Evolutionary conservation across 1,139 yeast species (phyloP).

Genomic region (Protomyces gravidus): DNA sequence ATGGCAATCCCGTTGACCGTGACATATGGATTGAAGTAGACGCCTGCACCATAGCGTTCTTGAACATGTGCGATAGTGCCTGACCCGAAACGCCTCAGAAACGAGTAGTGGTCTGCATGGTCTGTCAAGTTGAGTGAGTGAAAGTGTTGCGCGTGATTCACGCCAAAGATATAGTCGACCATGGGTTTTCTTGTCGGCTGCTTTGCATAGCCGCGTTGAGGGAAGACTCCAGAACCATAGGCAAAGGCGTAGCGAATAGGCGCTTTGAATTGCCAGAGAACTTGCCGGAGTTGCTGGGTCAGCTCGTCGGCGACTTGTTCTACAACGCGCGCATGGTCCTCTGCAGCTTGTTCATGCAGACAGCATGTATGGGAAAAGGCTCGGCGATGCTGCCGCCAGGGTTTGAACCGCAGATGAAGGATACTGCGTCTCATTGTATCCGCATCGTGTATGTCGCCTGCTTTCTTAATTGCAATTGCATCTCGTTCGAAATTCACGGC

Average conservation of each 20-base stretch:
- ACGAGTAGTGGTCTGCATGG: slow-evolving; percentile 71
- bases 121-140: slow-evolving; percentile 66
- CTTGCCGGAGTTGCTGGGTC: slow-evolving; percentile 49
- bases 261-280: slow-evolving; percentile 58
- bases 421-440: background rate
- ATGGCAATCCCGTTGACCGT: slow-evolving; percentile 56
- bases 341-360: no score
- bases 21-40: slow-evolving; percentile 88
- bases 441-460: background rate
- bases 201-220: slow-evolving; percentile 50
- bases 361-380: no score
- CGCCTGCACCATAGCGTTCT: slow-evolving; percentile 71
- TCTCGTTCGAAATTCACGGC: no score
- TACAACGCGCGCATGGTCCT: no score
- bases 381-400: no score
- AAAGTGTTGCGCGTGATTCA: slow-evolving; percentile 66
- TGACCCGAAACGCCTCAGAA: slow-evolving; percentile 58
- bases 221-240: slow-evolving; percentile 91
- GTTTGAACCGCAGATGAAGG: background rate
- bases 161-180: slow-evolving; percentile 82
- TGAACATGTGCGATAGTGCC: slow-evolving; percentile 57
- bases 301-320: slow-evolving; percentile 41
- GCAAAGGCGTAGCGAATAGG: slow-evolving; percentile 78
- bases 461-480: no score
- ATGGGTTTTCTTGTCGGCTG: slow-evolving; percentile 51